Conservation (phyloP, 768 basidiomycete genomes). For the Boletus rubropictus region DNA sequence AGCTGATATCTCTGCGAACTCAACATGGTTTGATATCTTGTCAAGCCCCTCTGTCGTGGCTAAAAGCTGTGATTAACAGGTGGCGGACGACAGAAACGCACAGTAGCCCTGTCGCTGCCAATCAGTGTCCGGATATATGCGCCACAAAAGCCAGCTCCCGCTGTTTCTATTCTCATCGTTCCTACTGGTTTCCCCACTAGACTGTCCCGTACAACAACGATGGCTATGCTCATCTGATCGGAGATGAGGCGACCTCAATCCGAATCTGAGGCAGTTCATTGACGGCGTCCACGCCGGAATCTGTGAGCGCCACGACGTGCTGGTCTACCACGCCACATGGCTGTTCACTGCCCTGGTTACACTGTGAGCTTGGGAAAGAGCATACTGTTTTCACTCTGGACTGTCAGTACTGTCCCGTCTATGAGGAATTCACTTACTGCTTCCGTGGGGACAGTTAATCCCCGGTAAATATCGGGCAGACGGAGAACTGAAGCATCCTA, state of each 20-base stretch:
- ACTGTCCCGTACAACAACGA: no score
- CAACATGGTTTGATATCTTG: conserved; percentile 12
- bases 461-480: no score
- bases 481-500: no score
- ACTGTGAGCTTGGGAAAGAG: not conserved
- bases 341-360: not conserved
- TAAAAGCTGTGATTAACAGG: conserved; percentile 6
- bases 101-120: no score
- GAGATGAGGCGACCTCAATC: no score
- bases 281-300: not conserved
- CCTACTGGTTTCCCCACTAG: no score
- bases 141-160: no score
- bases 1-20: not conserved
- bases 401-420: not conserved
- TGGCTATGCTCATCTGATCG: no score
- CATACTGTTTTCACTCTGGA: not conserved
- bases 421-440: not conserved
- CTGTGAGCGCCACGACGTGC: not conserved
- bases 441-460: not conserved
- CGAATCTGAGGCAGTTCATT: no score
- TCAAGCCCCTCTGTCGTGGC: not conserved
- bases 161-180: no score
- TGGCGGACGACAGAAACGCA: not conserved
- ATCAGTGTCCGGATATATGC: no score
- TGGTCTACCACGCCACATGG: not conserved